Evolutionary conservation across 2,329 filamentous ascomycete species (phyloP), one percentile per base, ranked within the genome.

Genomic region (Talaromyces sp.): DNA sequence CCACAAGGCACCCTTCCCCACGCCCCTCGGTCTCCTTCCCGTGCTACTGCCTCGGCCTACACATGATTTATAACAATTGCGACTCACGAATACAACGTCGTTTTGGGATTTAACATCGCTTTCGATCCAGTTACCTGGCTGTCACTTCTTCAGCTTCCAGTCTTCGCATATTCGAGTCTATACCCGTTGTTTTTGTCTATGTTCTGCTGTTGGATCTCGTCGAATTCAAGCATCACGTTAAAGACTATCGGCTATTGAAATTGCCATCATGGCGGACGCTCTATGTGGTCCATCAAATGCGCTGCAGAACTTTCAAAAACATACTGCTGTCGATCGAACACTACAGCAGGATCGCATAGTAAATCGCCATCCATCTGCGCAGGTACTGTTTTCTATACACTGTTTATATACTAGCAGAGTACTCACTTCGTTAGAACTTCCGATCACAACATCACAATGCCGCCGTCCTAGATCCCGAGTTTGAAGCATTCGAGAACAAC

Each of bases 241-340:
- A 27, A 22, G 43, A 6, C 14, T 14, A 24, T 27, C 47, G 47
- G n/a, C 24, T 54, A 41, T 56, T 43, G 24, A 57, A 45, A 50
- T 56, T 37, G 50, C 31, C 72, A 80, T 69, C 70, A 90, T 90
- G 88, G 82, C 85, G 61, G 88, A 90, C 72, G 83, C 85, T 70
- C 80, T 91, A 64, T 93, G 90, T 75, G 90, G 90, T 66, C 89
- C 90, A 19, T 90, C 90, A 13, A 92, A 90, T 77, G 84, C 89
- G 68, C 84, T 91, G 61, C 90, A 92, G 76, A 88, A 85, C 72
- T 87, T 93, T 74, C 85, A 89, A 71, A 88, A 89, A 71, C 90
- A 92, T 75, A 81, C 86, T 11, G 83, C 88, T 58, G 83, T 86
- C 67, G 89, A 93, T 74, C 83, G 88, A 63, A 88, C 88, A 10